A percentile compares a stretch with the other conserved stretches of the same genome.
Evolutionary conservation across 75 land plant genomes (phyloP).

Genomic region (Selaginella moellendorffii): DNA sequence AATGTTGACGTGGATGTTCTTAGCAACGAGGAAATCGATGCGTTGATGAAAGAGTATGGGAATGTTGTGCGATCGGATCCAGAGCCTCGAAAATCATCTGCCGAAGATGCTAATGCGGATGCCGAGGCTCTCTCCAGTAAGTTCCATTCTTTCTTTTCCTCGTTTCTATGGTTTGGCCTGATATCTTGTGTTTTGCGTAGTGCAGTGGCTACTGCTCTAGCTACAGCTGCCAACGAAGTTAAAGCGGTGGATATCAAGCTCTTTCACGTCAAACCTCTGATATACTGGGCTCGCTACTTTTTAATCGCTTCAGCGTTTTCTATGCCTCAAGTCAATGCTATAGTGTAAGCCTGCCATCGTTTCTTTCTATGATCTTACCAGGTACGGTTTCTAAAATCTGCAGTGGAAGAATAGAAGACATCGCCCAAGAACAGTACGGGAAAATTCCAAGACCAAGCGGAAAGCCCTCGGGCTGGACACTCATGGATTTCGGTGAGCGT

Average conservation of each 20-base stretch:
- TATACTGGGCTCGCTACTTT: constrained; percentile 93
- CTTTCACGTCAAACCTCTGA: constrained; percentile 86
- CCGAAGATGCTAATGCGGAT: background rate
- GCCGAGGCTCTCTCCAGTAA: background rate
- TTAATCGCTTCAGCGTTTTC: constrained; percentile 90
- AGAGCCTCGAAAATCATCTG: background rate
- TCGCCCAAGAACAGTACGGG: constrained; percentile 55
- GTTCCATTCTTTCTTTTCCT: background rate
- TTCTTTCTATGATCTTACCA: background rate
- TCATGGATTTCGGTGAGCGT: constrained; percentile 84
- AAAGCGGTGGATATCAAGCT: constrained; percentile 78
- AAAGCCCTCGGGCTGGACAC: constrained; percentile 88
- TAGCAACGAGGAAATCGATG: background rate
- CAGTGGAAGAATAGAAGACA: constrained; percentile 67
- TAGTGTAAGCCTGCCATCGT: constrained; percentile 40
- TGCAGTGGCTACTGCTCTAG: constrained; percentile 83
- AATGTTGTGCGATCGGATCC: background rate
- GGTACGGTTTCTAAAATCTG: background rate
- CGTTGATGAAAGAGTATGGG: background rate
- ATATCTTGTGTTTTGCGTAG: background rate
- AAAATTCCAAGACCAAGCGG: constrained; percentile 49
- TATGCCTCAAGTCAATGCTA: constrained; percentile 81
- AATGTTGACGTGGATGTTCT: background rate
- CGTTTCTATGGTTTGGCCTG: no score
- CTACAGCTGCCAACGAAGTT: constrained; percentile 82